Conservation (phyloP, 176 grass and related monocot species). For the Triticum turgidum region DNA sequence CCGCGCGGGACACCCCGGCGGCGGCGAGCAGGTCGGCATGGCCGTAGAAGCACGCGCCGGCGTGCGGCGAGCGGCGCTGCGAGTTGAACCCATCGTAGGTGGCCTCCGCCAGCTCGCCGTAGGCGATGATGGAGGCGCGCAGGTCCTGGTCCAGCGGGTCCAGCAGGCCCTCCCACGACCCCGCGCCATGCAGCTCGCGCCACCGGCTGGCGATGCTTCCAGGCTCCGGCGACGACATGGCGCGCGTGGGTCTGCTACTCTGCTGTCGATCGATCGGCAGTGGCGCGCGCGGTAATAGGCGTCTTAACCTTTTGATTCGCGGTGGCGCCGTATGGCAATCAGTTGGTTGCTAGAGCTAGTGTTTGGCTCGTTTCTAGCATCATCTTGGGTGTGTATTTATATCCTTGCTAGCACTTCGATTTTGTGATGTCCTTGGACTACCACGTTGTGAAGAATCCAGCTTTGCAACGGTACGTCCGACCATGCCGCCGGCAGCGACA, state of each 20-base stretch:
- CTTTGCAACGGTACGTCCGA: too few relatives aligned
- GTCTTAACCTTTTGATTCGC: too few relatives aligned
- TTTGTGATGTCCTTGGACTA: too few relatives aligned
- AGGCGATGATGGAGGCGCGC: constrained; percentile 58
- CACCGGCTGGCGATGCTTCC: constrained; percentile 65
- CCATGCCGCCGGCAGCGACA: too few relatives aligned
- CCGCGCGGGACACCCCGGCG: not conserved
- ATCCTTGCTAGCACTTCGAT: too few relatives aligned
- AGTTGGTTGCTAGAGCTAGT: too few relatives aligned
- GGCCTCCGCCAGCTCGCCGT: constrained; percentile 71
- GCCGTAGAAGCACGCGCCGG: constrained; percentile 61
- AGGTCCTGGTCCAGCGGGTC: constrained; percentile 74
- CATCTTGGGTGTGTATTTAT: too few relatives aligned
- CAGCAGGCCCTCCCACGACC: constrained; percentile 63
- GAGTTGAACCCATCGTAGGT: constrained; percentile 73
- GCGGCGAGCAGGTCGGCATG: constrained; percentile 35
- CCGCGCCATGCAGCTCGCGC: constrained; percentile 65
- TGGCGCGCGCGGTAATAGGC: too few relatives aligned
- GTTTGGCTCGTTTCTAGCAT: too few relatives aligned
- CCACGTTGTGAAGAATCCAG: too few relatives aligned
- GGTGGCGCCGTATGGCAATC: too few relatives aligned
- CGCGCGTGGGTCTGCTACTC: not conserved
- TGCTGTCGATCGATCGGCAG: too few relatives aligned
- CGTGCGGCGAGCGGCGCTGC: constrained; percentile 61
- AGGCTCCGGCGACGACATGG: constrained; percentile 32